Conservation (phyloP, 805 yeast genomes). For the Metschnikowia dekortorum region DNA sequence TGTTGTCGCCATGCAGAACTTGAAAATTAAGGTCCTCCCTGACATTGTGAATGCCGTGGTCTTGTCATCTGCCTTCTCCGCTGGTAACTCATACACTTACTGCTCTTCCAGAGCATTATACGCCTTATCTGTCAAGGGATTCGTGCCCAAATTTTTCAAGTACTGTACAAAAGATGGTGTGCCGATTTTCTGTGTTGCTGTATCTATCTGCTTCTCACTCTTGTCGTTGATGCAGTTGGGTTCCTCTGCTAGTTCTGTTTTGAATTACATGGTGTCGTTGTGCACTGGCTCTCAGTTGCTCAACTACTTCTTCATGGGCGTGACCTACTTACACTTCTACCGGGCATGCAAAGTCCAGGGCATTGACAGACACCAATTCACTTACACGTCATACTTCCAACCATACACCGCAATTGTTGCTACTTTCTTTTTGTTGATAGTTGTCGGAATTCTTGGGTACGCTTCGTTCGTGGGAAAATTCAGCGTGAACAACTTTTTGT, state of each 20-base stretch:
- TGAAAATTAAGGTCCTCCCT: slow-evolving; percentile 17
- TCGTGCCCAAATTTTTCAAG: slow-evolving; percentile 15
- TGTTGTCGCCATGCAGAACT: slow-evolving; percentile 20
- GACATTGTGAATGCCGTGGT: slow-evolving; percentile 17
- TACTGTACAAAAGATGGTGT: slow-evolving; percentile 17
- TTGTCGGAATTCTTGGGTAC: slow-evolving; percentile 63
- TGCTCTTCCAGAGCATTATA: slow-evolving; percentile 19
- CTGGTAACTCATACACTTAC: slow-evolving; percentile 20
- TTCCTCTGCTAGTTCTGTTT: slow-evolving; percentile 13
- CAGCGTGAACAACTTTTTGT: slow-evolving; percentile 58
- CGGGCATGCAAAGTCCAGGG: slow-evolving; percentile 21
- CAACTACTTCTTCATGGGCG: slow-evolving; percentile 18
- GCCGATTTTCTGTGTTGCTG: slow-evolving; percentile 17
- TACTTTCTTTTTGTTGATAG: slow-evolving; percentile 30
- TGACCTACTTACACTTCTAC: slow-evolving; percentile 19
- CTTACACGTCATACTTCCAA: slow-evolving; percentile 42
- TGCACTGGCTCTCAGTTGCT: slow-evolving; percentile 21
- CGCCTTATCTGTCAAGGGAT: slow-evolving; percentile 17
- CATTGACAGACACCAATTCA: slow-evolving; percentile 32
- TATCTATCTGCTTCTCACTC: slow-evolving; percentile 17
- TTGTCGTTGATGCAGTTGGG: slow-evolving; percentile 20
- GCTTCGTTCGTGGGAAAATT: slow-evolving; percentile 64
- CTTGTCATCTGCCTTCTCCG: slow-evolving; percentile 18
- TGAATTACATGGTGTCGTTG: slow-evolving; percentile 19
- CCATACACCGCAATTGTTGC: slow-evolving; percentile 36